These are phyloP conservation scores for Sugiyamaella valdiviana DNA, from an alignment of 805 yeast species.

Conservation along the genomic window DNA sequence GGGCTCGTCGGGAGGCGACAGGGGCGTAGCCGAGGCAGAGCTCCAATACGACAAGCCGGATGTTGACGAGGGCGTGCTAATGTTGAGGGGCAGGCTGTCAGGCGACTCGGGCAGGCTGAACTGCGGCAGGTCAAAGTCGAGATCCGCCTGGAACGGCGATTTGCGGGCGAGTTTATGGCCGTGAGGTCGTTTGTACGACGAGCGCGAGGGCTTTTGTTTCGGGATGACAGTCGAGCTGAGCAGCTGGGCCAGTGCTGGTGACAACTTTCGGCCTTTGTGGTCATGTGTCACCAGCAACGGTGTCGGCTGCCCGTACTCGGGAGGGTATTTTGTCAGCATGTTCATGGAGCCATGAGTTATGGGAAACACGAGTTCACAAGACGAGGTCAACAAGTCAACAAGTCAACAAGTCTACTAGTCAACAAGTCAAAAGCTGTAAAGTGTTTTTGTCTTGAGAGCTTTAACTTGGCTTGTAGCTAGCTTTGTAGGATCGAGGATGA, in stretches of 20 bases:
- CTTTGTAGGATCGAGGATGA: no score
- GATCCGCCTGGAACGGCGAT: neutral
- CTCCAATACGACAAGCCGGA: neutral
- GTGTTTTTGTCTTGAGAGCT: no score
- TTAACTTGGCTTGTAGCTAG: no score
- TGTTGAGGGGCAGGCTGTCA: neutral
- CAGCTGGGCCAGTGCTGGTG: conserved; percentile 19
- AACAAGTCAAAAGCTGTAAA: no score
- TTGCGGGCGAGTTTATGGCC: neutral
- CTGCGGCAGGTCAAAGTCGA: neutral
- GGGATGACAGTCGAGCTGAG: conserved; percentile 20
- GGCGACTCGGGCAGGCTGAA: neutral
- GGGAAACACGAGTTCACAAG: neutral
- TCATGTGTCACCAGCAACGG: conserved; percentile 14
- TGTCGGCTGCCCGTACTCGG: neutral
- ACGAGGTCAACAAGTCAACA: neutral
- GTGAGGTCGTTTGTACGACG: neutral
- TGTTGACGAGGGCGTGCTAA: neutral
- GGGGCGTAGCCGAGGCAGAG: neutral
- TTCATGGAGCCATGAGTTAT: no score
- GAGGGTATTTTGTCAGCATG: neutral
- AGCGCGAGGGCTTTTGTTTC: neutral
- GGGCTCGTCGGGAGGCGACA: neutral
- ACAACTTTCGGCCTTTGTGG: conserved; percentile 18
- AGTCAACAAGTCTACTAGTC: no score